These are phyloP conservation scores for Suillus hirtellus DNA, from an alignment of 768 basidiomycete genomes.

Conservation along the genomic window DNA sequence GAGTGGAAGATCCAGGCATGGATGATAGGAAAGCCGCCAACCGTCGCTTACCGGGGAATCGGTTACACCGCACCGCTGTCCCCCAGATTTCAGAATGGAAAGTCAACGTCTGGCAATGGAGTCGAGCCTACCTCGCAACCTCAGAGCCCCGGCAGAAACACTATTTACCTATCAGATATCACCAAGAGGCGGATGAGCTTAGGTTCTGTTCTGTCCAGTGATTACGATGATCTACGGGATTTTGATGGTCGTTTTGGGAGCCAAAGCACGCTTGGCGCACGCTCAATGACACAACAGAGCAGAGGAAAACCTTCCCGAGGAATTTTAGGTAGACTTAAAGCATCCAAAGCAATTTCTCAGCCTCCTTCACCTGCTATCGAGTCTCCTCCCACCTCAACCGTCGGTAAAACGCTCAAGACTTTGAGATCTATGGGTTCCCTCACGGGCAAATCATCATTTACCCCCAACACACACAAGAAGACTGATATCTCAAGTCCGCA, in stretches of 20 bases:
- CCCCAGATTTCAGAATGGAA: conserved; percentile 30
- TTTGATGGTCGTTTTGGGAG: conserved; percentile 88
- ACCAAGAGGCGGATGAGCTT: conserved; percentile 62
- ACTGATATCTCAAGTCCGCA: conserved; percentile 49
- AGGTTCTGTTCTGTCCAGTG: conserved; percentile 74
- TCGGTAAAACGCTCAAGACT: conserved; percentile 63
- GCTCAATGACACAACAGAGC: conserved; percentile 38
- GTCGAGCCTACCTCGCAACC: conserved; percentile 21
- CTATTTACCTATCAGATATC: conserved; percentile 37
- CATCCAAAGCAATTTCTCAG: conserved; percentile 43
- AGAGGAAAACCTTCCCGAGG: conserved; percentile 64
- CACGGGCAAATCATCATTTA: conserved; percentile 50
- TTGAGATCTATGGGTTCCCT: conserved; percentile 82
- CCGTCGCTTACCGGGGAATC: conserved; percentile 81
- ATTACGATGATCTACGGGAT: conserved; percentile 85
- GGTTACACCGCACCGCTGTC: conserved; percentile 62
- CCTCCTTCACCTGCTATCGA: conserved; percentile 47
- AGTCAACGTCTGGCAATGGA: conserved; percentile 21
- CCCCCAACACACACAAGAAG: conserved; percentile 28
- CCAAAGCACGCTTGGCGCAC: conserved; percentile 65
- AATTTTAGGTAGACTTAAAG: conserved; percentile 62
- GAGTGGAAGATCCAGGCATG: conserved; percentile 97
- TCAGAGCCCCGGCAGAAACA: conserved; percentile 21
- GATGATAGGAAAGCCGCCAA: conserved; percentile 96
- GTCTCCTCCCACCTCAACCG: conserved; percentile 29